phyloP scores from a whole-genome alignment of 2,329 filamentous ascomycete species.

The Fusarium caatingaense region DNA sequence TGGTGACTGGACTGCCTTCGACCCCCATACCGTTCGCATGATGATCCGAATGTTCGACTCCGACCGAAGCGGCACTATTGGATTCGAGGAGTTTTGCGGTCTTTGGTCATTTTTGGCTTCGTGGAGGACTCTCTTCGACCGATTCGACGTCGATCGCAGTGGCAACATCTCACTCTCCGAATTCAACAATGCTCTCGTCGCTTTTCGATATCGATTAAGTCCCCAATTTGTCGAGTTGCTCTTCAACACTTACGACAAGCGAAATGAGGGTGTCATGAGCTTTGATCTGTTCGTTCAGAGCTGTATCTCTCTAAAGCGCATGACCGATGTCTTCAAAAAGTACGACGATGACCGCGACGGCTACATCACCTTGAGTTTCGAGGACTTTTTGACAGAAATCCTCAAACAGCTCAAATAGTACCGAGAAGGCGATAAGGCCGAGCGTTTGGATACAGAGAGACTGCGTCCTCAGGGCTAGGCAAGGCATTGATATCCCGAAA shows the following conservation, averaged over 20 bases:
- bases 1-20: slow-evolving; percentile 94
- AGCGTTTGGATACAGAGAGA: background rate
- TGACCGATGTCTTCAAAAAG: slow-evolving; percentile 99
- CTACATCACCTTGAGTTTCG: slow-evolving; percentile 85
- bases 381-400: slow-evolving; percentile 81
- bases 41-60: slow-evolving; percentile 99
- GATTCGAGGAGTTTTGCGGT: slow-evolving; percentile 95
- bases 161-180: slow-evolving; percentile 89
- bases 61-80: slow-evolving; percentile 87
- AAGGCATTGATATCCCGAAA: background rate
- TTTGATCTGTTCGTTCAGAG: slow-evolving; percentile 98
- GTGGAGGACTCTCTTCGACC: slow-evolving; percentile 94
- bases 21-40: slow-evolving; percentile 94
- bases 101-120: slow-evolving; percentile 96
- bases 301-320: slow-evolving; percentile 95
- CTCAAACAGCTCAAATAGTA: slow-evolving; percentile 67
- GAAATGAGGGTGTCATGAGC: slow-evolving; percentile 76
- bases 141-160: slow-evolving; percentile 88
- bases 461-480: background rate
- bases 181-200: slow-evolving; percentile 89
- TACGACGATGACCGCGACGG: slow-evolving; percentile 98
- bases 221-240: slow-evolving; percentile 85
- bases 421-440: background rate
- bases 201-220: slow-evolving; percentile 93
- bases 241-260: slow-evolving; percentile 90